phyloP scores from a whole-genome alignment of 2,329 filamentous ascomycete species.

The Nothomitra cinnamomea region DNA sequence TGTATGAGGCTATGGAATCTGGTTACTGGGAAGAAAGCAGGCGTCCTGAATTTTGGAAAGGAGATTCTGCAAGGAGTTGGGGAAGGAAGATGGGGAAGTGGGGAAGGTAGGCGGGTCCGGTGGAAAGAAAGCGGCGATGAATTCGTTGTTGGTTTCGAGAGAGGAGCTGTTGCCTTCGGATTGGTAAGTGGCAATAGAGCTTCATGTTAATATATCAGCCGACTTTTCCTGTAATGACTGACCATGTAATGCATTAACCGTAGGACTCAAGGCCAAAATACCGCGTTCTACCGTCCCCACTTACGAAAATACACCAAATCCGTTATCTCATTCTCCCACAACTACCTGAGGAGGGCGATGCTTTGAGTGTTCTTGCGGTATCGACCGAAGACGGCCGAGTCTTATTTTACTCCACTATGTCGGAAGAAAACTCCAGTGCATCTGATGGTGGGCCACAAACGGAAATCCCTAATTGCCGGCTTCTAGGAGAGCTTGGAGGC shows the following conservation, averaged over 20 bases:
- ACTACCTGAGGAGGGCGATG: conserved; percentile 26
- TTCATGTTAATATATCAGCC: conserved; percentile 5
- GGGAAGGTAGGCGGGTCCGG: conserved; percentile 65
- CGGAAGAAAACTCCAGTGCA: conserved; percentile 19
- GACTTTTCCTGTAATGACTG: conserved; percentile 7
- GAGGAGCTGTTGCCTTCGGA: conserved; percentile 69
- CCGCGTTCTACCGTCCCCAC: conserved; percentile 46
- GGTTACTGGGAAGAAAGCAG: conserved; percentile 89
- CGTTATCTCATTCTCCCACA: conserved; percentile 38
- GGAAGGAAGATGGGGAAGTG: conserved; percentile 58
- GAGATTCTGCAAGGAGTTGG: conserved; percentile 57
- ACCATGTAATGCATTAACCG: background rate
- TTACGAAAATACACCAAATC: conserved; percentile 72
- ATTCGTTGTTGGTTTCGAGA: conserved; percentile 79
- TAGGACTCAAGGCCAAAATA: conserved; percentile 64
- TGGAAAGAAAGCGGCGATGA: conserved; percentile 69
- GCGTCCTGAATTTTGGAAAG: conserved; percentile 69
- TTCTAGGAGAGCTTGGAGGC: conserved; percentile 66
- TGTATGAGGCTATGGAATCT: conserved; percentile 94
- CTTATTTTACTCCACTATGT: conserved; percentile 56
- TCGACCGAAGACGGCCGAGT: conserved; percentile 85
- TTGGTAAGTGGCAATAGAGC: conserved; percentile 32
- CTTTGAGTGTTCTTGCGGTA: conserved; percentile 47
- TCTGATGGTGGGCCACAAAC: conserved; percentile 29
- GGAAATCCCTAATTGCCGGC: conserved; percentile 38